Conservation (phyloP, 2,329 filamentous ascomycete species). For the Penicillium corylophilum region DNA sequence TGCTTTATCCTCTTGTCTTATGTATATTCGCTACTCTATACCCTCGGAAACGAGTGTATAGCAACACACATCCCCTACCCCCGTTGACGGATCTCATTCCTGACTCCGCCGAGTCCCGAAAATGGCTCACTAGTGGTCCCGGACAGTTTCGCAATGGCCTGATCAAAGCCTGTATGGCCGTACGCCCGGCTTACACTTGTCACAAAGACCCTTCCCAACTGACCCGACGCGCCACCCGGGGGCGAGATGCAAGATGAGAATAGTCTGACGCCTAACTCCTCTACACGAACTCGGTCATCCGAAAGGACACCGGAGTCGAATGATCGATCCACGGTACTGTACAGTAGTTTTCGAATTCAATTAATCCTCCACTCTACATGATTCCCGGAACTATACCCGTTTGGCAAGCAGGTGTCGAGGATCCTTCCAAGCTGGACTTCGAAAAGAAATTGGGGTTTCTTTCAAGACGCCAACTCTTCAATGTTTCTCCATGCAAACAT, state of each 20-base stretch:
- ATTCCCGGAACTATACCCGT: too few species aligned
- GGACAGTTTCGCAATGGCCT: conserved; percentile 1
- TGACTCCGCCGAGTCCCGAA: conserved; percentile 22
- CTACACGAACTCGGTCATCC: neutral
- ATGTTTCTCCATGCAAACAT: too few species aligned
- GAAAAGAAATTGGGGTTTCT: too few species aligned
- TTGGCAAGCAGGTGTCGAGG: too few species aligned
- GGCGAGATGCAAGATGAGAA: neutral
- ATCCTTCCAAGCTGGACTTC: too few species aligned
- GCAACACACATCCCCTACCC: conserved; percentile 7
- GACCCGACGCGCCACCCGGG: neutral
- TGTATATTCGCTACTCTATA: neutral
- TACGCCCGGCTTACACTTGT: neutral
- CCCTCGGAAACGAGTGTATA: neutral
- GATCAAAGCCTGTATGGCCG: neutral
- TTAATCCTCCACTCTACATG: too few species aligned
- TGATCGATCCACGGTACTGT: neutral
- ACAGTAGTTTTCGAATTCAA: too few species aligned
- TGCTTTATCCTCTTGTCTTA: neutral
- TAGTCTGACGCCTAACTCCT: neutral
- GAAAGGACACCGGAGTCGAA: neutral
- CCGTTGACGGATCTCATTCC: conserved; percentile 24
- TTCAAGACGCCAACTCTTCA: too few species aligned
- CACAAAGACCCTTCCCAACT: neutral
- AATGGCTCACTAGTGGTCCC: conserved; percentile 10